Evolutionary conservation across 2,329 filamentous ascomycete genomes (phyloP), one percentile per base, ranked within the genome.

Genomic region (Rhinocladiella similis): DNA sequence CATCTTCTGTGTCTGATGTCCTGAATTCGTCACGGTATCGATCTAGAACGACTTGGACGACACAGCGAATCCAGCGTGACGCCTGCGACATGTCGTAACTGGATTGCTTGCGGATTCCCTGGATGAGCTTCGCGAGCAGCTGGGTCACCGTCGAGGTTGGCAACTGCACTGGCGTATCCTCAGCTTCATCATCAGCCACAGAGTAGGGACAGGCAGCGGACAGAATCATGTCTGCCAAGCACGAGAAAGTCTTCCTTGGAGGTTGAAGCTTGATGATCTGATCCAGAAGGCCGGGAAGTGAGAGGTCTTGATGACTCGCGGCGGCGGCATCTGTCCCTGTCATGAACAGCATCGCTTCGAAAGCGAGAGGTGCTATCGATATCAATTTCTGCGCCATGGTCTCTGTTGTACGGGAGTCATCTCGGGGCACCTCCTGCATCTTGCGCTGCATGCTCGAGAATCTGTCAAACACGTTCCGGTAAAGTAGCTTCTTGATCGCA

Each of bases 31-130:
- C 33, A 16, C 41, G 52, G 20, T 47, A 39, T n/a, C 85, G 41
- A 1, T 81, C 75, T 0, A 91, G 72, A 0, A 87, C 81, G 1
- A 84, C 77, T 59, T 89, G 87, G 62, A 93, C 89, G 1, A 94
- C 77, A 64, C 89, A 91, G 1, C 90, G 83, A 45, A 93, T 82
- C 75, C 94, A 96, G 65, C 87, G 88, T 6, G 88, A 83, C 1
- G 95, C 75, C 63, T 84, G 85, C 1, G 70, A 67, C 3, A 77
- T 76, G 59, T 87, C 80, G 43, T 86, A 83, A 0, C 71, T 66
- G 16, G 84, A 79, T 1, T 85, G 70, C 1, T 72, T 76, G 72
- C 83, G 87, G 16, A 88, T 85, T 47, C 84, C 77, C 65, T 89
- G 88, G 66, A 94, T 83, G 57, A 92, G 84, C 57, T 85, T 82